Percentiles rank a stretch among this genome's conserved stretches.
Conservation (phyloP, 2,329 filamentous ascomycete species). For the Trichoderma cornu-damae region DNA sequence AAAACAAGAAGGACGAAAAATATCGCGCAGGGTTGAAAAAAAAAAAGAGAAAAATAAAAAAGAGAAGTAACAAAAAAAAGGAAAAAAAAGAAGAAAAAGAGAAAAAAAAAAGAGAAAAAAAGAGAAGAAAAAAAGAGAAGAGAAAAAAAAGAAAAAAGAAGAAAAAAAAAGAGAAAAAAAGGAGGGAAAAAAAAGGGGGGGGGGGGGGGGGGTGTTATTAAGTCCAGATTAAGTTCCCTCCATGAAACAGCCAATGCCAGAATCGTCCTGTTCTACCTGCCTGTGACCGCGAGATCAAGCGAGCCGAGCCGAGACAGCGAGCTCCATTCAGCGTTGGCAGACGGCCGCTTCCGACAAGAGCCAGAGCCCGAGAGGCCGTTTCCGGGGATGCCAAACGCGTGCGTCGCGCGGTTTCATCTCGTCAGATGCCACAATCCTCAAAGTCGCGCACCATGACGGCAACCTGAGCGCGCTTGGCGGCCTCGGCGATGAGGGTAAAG, state of each 20-base stretch:
- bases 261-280: no score
- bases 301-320: not conserved
- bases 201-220: no score
- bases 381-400: not conserved
- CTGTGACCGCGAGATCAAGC: no score
- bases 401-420: slow-evolving; percentile 23
- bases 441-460: slow-evolving; percentile 83
- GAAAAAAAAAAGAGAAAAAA: not conserved
- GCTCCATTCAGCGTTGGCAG: not conserved
- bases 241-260: no score
- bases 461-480: slow-evolving; percentile 88
- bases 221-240: no score
- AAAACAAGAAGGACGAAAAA: not conserved
- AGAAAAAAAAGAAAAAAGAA: no score
- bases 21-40: not conserved
- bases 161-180: no score
- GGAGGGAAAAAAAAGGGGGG: no score
- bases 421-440: slow-evolving; percentile 58
- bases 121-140: not conserved
- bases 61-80: no score
- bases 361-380: no score
- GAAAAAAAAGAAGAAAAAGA: not conserved
- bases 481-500: slow-evolving; percentile 83
- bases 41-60: no score
- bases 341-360: no score